Base-by-base conservation (phyloP, 768 basidiomycete genomes). In the Lentinula aciculospora region DNA sequence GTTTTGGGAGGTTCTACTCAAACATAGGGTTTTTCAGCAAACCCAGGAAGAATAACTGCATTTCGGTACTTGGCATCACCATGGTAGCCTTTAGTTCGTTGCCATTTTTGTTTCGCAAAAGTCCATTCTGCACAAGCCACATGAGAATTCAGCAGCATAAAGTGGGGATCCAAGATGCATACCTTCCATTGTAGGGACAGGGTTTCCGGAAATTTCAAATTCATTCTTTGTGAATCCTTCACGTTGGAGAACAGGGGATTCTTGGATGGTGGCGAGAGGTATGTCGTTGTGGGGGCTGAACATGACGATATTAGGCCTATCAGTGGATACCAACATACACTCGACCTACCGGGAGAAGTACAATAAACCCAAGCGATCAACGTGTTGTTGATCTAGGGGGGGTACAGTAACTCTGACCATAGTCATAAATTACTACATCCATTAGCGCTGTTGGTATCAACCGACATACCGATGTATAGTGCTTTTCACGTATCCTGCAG, bases 51-150 rank as follows among this genome's bases (percentile, higher is more conserved):
- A 32, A 50, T 50, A 2, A 34, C 32, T 10, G 49, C 49, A 23
- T 50, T 50, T 31, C 49, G 15, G 32, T 50, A 50, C 21, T 50
- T 50, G 12, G 49, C 9, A 8, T 50, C 49, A 21, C 42, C 42
- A 21, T 44, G 42, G 42, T 44, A 44, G 21, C 42, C 42, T 21
- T 44, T 44, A 7, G 70, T 73, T 58, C 78, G 72, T 67, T 81
- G 80, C 80, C 80, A 81, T 60, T 72, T 77, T 64, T 81, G 79
- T 67, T 80, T 81, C 17, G 75, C 73, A 61, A 74, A 74, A 23
- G 75, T 76, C 71, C 76, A 81, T 59, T 78, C 79, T 74, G 21
- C 17, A 21, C 5, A 50, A 40, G 13, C 9, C 21, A 37, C 7
- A 50, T n/a, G 27, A 58, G 21, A 29, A 23, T 39, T 7, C 32